phyloP scores from a whole-genome alignment of 139 green algal species.

The Chlorella vulgaris region DNA sequence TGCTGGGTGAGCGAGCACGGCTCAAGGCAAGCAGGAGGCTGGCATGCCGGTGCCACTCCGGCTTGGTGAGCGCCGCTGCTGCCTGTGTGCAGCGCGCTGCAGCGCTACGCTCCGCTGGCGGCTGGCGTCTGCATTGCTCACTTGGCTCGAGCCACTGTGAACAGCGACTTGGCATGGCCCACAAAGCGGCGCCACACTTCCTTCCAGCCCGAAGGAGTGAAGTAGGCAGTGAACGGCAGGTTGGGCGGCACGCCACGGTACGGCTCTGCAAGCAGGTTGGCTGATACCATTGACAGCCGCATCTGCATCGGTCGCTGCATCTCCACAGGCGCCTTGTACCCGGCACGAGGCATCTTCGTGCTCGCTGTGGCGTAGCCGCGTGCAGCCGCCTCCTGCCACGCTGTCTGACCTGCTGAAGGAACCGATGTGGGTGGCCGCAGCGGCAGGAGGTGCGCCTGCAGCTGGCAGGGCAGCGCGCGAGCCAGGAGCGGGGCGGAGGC shows the following conservation, averaged over 20 bases:
- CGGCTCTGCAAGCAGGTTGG: slow-evolving; percentile 58
- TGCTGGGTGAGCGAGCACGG: too few species aligned
- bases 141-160: slow-evolving; percentile 42
- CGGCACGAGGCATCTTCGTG: neutral
- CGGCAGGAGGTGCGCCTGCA: too few species aligned
- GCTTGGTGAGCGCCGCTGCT: too few species aligned
- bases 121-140: too few species aligned
- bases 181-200: slow-evolving; percentile 43
- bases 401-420: neutral
- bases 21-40: too few species aligned
- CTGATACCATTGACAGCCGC: slow-evolving; percentile 28
- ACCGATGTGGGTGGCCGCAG: neutral
- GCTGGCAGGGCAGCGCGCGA: neutral
- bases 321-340: slow-evolving; percentile 7
- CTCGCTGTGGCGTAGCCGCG: slow-evolving; percentile 3
- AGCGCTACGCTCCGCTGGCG: too few species aligned
- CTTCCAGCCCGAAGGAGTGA: slow-evolving; percentile 46
- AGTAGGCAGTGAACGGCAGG: slow-evolving; percentile 45
- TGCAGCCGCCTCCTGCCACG: neutral
- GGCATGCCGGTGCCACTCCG: too few species aligned
- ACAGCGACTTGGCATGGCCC: slow-evolving; percentile 50
- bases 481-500: neutral
- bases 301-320: slow-evolving; percentile 19
- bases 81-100: too few species aligned
- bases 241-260: slow-evolving; percentile 41